Percentiles rank a stretch among this genome's conserved stretches.
These are phyloP conservation scores for Lobosporangium transversale DNA, from an alignment of 192 early-diverging fungal genomes.

Conservation along the genomic window DNA sequence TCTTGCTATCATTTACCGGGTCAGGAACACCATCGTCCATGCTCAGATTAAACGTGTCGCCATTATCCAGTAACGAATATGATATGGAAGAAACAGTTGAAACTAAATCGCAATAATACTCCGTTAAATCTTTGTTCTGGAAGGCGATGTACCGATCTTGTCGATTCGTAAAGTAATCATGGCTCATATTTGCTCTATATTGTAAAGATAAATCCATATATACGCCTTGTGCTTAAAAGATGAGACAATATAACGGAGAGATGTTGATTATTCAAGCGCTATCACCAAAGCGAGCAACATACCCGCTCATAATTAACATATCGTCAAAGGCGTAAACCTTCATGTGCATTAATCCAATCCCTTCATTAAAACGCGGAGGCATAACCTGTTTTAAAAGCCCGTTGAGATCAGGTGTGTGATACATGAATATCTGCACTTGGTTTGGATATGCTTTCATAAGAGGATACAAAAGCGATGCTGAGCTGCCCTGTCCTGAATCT, in stretches of 20 bases:
- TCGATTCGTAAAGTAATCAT: conserved; percentile 94
- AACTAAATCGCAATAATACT: conserved; percentile 80
- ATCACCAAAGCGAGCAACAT: conserved; percentile 26
- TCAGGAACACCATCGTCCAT: conserved; percentile 54
- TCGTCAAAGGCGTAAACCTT: conserved; percentile 95
- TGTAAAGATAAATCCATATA: not conserved
- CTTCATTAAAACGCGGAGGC: conserved; percentile 92
- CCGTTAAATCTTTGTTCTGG: conserved; percentile 61
- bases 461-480: conserved; percentile 73
- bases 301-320: conserved; percentile 82
- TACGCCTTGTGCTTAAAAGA: no score
- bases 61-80: conserved; percentile 49
- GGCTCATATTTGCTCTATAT: conserved; percentile 89
- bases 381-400: conserved; percentile 74
- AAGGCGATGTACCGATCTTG: conserved; percentile 95
- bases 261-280: no score
- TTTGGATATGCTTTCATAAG: conserved; percentile 72
- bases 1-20: conserved; percentile 65
- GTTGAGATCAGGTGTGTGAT: conserved; percentile 87
- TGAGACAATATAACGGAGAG: no score
- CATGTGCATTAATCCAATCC: conserved; percentile 93
- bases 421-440: conserved; percentile 77
- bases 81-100: conserved; percentile 71
- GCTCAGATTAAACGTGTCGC: conserved; percentile 14
- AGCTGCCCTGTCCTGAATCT: conserved; percentile 57